phyloP scores from a whole-genome alignment of 169 alveolate species.

The Plasmodium yoelii region DNA sequence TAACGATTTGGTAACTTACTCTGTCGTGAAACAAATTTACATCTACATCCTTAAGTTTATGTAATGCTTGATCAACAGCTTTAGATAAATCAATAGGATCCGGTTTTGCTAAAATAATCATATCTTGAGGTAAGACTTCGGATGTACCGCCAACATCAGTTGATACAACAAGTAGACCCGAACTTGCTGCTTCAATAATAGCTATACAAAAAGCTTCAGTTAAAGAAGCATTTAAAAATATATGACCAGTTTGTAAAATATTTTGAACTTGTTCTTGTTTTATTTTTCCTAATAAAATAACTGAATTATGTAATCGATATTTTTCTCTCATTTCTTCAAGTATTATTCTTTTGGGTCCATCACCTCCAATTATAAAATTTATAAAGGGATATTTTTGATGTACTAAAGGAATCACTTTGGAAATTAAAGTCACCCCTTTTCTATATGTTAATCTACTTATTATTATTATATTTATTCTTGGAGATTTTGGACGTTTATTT shows the following conservation, averaged over 20 bases:
- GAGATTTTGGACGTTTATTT: constrained; percentile 86
- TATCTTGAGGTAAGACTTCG: constrained; percentile 89
- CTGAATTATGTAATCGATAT: constrained; percentile 93
- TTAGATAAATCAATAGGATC: constrained; percentile 78
- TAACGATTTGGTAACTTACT: constrained; percentile 5
- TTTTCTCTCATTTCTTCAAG: constrained; percentile 96
- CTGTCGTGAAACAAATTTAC: constrained; percentile 76
- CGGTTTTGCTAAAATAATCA: constrained; percentile 83
- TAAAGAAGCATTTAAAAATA: constrained; percentile 97
- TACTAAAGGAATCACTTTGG: constrained; percentile 96
- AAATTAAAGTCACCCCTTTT: constrained; percentile 98
- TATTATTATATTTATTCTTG: constrained; percentile 93
- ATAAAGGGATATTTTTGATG: constrained; percentile 94
- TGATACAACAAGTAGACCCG: constrained; percentile 97
- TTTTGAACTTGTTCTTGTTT: constrained; percentile 95
- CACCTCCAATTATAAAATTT: constrained; percentile 94
- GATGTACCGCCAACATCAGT: constrained; percentile 99
- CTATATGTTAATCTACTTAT: constrained; percentile 96
- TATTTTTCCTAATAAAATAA: constrained; percentile 93
- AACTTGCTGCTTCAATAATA: constrained; percentile 98
- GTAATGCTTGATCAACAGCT: constrained; percentile 83
- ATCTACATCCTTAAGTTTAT: constrained; percentile 72
- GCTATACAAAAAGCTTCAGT: constrained; percentile 99
- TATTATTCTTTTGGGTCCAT: constrained; percentile 96
- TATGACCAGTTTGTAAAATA: constrained; percentile 97